A percentile compares a stretch with the other conserved stretches of the same genome.
Evolutionary conservation across 78 protist genomes (phyloP).

Genomic region (Diacronema lutheri): DNA sequence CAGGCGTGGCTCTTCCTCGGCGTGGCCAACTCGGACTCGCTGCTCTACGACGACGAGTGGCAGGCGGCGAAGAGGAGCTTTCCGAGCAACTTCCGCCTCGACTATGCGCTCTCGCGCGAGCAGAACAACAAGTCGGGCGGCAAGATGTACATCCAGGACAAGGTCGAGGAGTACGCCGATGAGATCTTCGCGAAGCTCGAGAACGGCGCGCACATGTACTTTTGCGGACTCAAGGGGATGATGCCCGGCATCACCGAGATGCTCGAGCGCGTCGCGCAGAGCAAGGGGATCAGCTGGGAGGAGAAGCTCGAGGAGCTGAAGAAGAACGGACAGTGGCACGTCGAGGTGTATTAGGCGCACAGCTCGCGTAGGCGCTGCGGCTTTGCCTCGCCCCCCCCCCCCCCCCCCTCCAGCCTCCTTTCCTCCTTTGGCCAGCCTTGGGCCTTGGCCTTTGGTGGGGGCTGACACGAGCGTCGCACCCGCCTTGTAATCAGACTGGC

Average conservation of each 20-base stretch:
- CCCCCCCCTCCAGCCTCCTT: too few relatives aligned
- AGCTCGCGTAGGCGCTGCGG: too few relatives aligned
- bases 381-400: too few relatives aligned
- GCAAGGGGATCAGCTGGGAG: neutral
- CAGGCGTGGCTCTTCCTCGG: conserved; percentile 44
- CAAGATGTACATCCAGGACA: conserved; percentile 40
- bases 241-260: conserved; percentile 30
- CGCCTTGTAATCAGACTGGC: too few relatives aligned
- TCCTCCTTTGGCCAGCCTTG: too few relatives aligned
- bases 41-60: conserved; percentile 35
- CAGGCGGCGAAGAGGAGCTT: neutral
- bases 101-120: conserved; percentile 39
- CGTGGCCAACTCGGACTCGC: neutral
- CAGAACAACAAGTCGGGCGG: conserved; percentile 9
- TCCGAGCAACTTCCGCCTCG: conserved; percentile 28
- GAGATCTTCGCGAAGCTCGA: conserved; percentile 10
- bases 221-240: conserved; percentile 52
- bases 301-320: neutral
- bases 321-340: conserved; percentile 35
- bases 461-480: too few relatives aligned
- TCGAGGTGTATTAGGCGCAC: conserved; percentile 20
- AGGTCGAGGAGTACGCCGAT: conserved; percentile 25
- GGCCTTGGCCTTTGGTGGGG: too few relatives aligned
- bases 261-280: conserved; percentile 3
- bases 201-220: conserved; percentile 45